Evolutionary conservation across 176 grass and related monocot genomes (phyloP), one percentile per base, ranked within the genome.

Genomic region (Triticum timopheevii): DNA sequence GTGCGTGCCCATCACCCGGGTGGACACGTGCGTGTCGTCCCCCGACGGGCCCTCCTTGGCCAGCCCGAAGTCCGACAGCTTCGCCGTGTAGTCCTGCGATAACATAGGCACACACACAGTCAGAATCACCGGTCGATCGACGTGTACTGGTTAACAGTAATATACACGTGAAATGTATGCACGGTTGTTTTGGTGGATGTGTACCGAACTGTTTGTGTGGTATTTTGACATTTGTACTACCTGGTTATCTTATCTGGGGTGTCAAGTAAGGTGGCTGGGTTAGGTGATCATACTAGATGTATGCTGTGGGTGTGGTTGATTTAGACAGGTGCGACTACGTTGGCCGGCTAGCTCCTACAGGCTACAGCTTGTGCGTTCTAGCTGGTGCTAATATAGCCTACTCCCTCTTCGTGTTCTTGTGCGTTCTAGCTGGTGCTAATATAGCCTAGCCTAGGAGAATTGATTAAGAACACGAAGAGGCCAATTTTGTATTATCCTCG

Each of bases 41-140:
- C 91, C 96, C 69, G 87, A 86, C 1, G 96, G 96, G 0, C 96
- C 96, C 49, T 95, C 92, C 89, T 98, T 98, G 0, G 93, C 96
- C 27, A 98, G 86, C 16, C 96, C 96, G 61, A 98, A 98, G 83
- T 98, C 96, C 0, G 96, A 98, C 33, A 98, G 96, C 80, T 98
- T 98, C 33, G 96, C 96, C 65, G 91, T 98, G 90, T 94, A 91
- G 35, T 98, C 96, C 96, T 98, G 93, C 23, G 12, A 38, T 1
- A 4, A 4, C 61, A 61, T 35, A 39, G 6, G 13, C 5, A 42
- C 4, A 45, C 20, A 22, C 2, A 31, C 4, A 24, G 66, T 87
- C 33, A 80, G 34, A 50, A 50, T 78, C 5, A 70, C 20, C 6
- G 50, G 16, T 54, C 50, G 50, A 25, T 42, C 33, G 4, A 81